Conservation (phyloP, 345 rosid genomes). For the Gossypioides kirkii region DNA sequence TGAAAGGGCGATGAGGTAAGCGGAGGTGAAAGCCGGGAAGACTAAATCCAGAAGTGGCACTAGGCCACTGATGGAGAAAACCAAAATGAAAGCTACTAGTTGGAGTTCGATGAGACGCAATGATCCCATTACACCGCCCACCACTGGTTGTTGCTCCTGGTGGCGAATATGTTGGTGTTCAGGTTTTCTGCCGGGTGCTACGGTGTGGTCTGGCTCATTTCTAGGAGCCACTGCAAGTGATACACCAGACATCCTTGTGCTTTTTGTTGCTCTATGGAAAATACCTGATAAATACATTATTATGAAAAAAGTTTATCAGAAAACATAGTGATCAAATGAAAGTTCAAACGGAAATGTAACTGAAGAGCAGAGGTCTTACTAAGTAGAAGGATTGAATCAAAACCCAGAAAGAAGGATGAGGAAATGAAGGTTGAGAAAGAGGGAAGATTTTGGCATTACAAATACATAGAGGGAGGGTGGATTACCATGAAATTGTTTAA, state of each 20-base stretch:
- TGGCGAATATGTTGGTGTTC: slow-evolving; percentile 16
- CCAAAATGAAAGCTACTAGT: slow-evolving; percentile 80
- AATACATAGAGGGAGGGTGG: neutral
- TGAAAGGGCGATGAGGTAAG: slow-evolving; percentile 51
- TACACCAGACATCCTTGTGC: slow-evolving; percentile 58
- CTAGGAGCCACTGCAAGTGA: slow-evolving; percentile 58
- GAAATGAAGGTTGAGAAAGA: neutral
- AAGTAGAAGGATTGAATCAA: neutral
- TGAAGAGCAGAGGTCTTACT: neutral
- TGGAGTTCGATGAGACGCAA: slow-evolving; percentile 79
- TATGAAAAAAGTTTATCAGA: too few relatives aligned
- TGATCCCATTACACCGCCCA: slow-evolving; percentile 61
- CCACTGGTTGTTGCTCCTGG: slow-evolving; percentile 26
- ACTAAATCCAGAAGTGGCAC: slow-evolving; percentile 76
- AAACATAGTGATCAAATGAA: neutral
- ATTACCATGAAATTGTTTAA: neutral
- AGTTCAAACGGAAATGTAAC: neutral
- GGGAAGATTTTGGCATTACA: neutral
- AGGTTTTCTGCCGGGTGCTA: slow-evolving; percentile 15
- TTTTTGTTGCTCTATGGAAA: neutral
- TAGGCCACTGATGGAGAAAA: slow-evolving; percentile 82
- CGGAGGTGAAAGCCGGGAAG: slow-evolving; percentile 69
- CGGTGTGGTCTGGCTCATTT: slow-evolving; percentile 29
- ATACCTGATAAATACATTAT: neutral
- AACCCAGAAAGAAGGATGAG: neutral